Base-by-base conservation (phyloP, 2,329 filamentous ascomycete genomes). In the Sarocladiaceae sp. region DNA sequence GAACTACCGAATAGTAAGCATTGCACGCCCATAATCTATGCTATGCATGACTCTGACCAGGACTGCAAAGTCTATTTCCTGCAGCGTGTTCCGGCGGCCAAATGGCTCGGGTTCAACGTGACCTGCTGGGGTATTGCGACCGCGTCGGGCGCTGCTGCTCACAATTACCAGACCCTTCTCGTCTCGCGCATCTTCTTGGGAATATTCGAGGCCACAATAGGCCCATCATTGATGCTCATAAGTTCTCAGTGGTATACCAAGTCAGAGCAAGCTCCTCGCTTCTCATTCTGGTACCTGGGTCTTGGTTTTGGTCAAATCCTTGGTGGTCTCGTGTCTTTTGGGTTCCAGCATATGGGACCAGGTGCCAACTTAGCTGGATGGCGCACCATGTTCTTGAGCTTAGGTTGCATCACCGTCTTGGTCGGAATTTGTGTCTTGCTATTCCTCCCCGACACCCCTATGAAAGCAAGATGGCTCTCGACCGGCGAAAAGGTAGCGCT, bases 331-430 rank as follows among this genome's bases (percentile, higher is more conserved):
- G 85, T 90, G 47, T 83, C 81, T 0, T 84, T 75, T 56, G 80
- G 67, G 37, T 83, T 82, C 62, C 79, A 83, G 60, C 74, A 80
- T 11, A 68, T 74, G 65, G 72, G 58, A 1, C 67, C 68, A 3
- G 83, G 80, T 1, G 68, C 85, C 3, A 65, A 72, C 1, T 75
- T 77, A 2, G 71, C 80, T n/a, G 84, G 84, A 3, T 90, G 85
- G 85, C 72, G 82, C 5, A 85, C 79, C 79, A 75, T 88, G 22
- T 89, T 89, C 64, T 81, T 88, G 44, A 78, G 85, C 12, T 83
- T 89, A 59, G 86, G 86, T 8, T 70, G 73, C 4, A 69, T 69
- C 22, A 72, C 69, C 2, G 62, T 70, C 3, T 15, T 60, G 6
- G 60, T 70, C 5, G 69, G 67, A 1, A 40, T 69, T 8, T 60